Percentiles rank a stretch among this genome's conserved stretches.
phyloP scores from a whole-genome alignment of 208 protist genomes.

The Leishmania lainsoni region DNA sequence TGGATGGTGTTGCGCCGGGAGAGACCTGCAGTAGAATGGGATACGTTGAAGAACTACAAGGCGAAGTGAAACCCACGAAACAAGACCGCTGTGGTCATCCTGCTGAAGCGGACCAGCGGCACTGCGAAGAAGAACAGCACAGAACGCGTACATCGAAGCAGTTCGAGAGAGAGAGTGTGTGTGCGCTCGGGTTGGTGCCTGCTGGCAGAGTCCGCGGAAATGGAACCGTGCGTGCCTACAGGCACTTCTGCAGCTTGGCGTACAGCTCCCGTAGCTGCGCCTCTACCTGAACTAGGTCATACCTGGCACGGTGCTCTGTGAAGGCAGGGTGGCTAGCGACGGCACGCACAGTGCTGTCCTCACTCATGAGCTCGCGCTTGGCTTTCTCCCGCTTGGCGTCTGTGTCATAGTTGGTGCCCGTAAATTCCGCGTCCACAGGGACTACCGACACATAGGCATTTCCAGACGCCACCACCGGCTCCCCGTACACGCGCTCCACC shows the following conservation, averaged over 20 bases:
- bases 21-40: neutral
- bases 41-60: neutral
- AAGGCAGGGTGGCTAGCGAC: constrained; percentile 23
- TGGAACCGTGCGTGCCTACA: constrained; percentile 3
- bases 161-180: neutral
- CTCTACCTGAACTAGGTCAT: constrained; percentile 17
- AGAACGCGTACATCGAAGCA: neutral
- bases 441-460: constrained; percentile 28
- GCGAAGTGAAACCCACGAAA: neutral
- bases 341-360: neutral
- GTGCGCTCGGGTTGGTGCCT: neutral
- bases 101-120: neutral
- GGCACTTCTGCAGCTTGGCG: constrained; percentile 20
- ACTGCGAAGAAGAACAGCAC: neutral
- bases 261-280: constrained; percentile 24
- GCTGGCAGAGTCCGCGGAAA: neutral
- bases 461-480: constrained; percentile 16
- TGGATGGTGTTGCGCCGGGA: neutral
- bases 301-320: constrained; percentile 29
- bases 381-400: constrained; percentile 17
- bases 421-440: constrained; percentile 33
- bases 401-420: constrained; percentile 3
- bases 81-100: neutral
- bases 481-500: constrained; percentile 28
- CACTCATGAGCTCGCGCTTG: constrained; percentile 30